A percentile compares a stretch with the other conserved stretches of the same genome.
phyloP scores from a whole-genome alignment of 2,329 filamentous ascomycete species.

The Cercospora nicotianae region DNA sequence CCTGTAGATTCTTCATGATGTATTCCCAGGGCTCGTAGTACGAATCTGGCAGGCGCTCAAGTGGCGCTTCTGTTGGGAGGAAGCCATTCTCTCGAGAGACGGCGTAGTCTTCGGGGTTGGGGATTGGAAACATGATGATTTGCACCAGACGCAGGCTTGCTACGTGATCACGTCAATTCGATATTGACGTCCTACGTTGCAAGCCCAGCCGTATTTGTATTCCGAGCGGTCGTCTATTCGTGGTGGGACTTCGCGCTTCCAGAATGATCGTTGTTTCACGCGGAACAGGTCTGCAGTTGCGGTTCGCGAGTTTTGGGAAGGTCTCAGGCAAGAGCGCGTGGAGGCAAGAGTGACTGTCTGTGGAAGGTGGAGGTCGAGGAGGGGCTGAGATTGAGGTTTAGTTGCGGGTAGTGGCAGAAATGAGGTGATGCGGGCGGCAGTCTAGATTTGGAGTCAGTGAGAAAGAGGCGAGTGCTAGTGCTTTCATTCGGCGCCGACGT shows the following conservation, averaged over 20 bases:
- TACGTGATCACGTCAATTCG: slow-evolving; percentile 33
- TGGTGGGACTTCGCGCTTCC: neutral
- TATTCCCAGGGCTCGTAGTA: slow-evolving; percentile 97
- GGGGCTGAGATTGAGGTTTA: neutral
- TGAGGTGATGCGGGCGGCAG: neutral
- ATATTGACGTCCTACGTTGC: slow-evolving; percentile 35
- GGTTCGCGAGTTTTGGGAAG: neutral
- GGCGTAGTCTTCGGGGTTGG: slow-evolving; percentile 71
- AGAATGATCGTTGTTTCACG: neutral
- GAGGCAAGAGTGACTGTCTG: neutral
- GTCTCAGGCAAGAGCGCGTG: neutral
- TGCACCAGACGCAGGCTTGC: slow-evolving; percentile 41
- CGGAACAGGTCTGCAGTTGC: neutral
- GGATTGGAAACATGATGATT: slow-evolving; percentile 46
- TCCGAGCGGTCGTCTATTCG: slow-evolving; percentile 13
- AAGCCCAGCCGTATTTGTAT: slow-evolving; percentile 38
- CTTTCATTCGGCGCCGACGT: neutral
- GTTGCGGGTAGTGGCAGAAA: neutral
- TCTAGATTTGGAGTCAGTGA: slow-evolving; percentile 2
- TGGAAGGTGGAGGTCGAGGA: neutral
- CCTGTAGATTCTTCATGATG: slow-evolving; percentile 80
- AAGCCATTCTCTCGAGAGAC: slow-evolving; percentile 80
- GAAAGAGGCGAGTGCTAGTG: neutral
- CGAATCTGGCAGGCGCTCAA: slow-evolving; percentile 77
- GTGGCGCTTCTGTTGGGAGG: slow-evolving; percentile 75